Percentiles rank a stretch among this genome's conserved stretches.
Evolutionary conservation across 2,329 filamentous ascomycete genomes (phyloP).

Genomic region (Botrytis sinoallii): DNA sequence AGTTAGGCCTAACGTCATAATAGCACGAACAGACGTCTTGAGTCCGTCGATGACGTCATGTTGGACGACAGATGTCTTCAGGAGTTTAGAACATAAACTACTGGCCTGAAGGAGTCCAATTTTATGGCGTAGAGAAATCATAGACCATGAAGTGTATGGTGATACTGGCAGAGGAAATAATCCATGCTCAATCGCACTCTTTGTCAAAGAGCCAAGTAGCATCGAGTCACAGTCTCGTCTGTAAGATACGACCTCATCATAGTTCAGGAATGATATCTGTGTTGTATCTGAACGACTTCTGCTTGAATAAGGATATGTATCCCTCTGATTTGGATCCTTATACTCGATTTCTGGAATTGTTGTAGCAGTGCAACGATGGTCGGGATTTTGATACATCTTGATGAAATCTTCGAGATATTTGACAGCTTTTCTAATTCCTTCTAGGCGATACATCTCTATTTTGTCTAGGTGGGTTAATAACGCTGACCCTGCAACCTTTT

Average conservation of each 20-base stretch:
- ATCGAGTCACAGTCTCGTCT: constrained; percentile 9
- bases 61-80: background rate
- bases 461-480: background rate
- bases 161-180: background rate
- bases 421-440: background rate
- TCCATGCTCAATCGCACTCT: background rate
- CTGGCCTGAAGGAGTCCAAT: background rate
- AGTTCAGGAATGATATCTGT: background rate
- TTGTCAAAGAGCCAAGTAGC: constrained; percentile 1
- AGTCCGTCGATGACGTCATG: background rate
- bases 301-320: no score
- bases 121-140: background rate
- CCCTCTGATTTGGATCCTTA: background rate
- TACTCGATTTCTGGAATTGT: background rate
- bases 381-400: background rate
- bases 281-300: no score
- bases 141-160: background rate
- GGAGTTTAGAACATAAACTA: background rate
- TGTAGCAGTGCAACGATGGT: background rate
- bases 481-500: no score
- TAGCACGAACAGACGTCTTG: background rate
- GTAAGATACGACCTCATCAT: background rate
- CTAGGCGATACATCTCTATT: background rate
- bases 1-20: no score
- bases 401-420: background rate